phyloP scores from a whole-genome alignment of 345 rosid species.

The Aquilaria sinensis region DNA sequence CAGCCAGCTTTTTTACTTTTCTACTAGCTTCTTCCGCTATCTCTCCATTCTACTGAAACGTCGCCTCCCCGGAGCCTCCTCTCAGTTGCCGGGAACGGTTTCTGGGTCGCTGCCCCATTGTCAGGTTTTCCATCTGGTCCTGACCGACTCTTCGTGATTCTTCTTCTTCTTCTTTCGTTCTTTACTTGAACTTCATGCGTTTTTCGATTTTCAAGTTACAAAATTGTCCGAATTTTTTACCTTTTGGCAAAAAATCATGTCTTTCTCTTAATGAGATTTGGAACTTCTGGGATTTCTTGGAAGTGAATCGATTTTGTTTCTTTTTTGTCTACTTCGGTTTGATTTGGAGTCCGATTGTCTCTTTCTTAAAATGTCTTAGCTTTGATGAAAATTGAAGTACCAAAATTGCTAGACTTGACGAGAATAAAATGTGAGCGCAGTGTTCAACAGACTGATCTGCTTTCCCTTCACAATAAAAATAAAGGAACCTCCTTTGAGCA shows the following conservation, averaged over 20 bases:
- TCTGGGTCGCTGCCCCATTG: neutral
- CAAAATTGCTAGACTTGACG: neutral
- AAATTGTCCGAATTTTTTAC: neutral
- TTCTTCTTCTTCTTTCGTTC: neutral
- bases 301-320: too few species aligned
- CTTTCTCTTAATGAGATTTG: too few species aligned
- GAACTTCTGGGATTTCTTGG: too few species aligned
- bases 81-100: neutral
- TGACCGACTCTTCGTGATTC: neutral
- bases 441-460: neutral
- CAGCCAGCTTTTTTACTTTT: neutral
- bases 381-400: neutral
- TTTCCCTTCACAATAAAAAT: slow-evolving; percentile 4
- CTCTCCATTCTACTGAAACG: neutral
- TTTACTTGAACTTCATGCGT: neutral
- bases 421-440: neutral
- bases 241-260: too few species aligned
- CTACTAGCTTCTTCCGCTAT: neutral
- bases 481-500: slow-evolving; percentile 3
- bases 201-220: neutral
- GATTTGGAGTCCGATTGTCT: neutral
- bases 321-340: too few species aligned
- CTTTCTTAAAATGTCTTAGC: neutral
- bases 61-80: slow-evolving; percentile 1
- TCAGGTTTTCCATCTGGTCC: neutral